Base-by-base conservation (phyloP, 2,329 filamentous ascomycete genomes). In the Alternaria viburni region DNA sequence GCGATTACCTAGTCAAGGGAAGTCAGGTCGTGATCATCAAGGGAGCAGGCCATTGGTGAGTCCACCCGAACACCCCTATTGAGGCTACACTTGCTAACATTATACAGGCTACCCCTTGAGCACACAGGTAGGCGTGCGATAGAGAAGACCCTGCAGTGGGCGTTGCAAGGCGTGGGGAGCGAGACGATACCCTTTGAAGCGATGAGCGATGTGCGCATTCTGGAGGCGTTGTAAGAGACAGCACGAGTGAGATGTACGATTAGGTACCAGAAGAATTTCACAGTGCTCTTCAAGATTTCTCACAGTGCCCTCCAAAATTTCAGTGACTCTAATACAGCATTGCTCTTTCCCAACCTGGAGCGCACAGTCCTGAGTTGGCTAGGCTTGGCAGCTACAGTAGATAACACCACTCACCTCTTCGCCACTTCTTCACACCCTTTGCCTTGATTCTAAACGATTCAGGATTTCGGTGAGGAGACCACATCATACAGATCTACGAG, bases 11-110 rank as follows among this genome's bases (percentile, higher is more conserved):
- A 17, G 77, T 79, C 15, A 78, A 74, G 60, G 79, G 80, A 21
- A 87, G 85, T 59, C 83, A 87, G 68, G 80, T 87, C 5, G 74
- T 86, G 17, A 66, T 84, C 44, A 71, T 88, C 8, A 82, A 84
- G 4, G 73, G 78, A 9, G 82, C 81, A 11, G 86, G 84, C 0
- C 87, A 89, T 74, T 88, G 86, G 80, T 67, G 17, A 49, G 64
- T 41, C 10, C 11, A 21, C 3, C 25, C n/a, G 4, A 21, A 36
- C 1, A 32, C 7, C 19, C 3, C 0, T 41, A 15, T 12, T 23
- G 21, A 17, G 13, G n/a, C 0, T 11, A 15, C 7, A 17, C 21
- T 1, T 30, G 5, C 46, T 58, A 25, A 58, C n/a, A 9, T 15
- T 11, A 2, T 21, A 2, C 7, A 66, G 64, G 71, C 13, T 79